Percentiles rank a stretch among this genome's conserved stretches.
Evolutionary conservation across 176 grass and related monocot genomes (phyloP).

Genomic region (Hyparrhenia diplandra): DNA sequence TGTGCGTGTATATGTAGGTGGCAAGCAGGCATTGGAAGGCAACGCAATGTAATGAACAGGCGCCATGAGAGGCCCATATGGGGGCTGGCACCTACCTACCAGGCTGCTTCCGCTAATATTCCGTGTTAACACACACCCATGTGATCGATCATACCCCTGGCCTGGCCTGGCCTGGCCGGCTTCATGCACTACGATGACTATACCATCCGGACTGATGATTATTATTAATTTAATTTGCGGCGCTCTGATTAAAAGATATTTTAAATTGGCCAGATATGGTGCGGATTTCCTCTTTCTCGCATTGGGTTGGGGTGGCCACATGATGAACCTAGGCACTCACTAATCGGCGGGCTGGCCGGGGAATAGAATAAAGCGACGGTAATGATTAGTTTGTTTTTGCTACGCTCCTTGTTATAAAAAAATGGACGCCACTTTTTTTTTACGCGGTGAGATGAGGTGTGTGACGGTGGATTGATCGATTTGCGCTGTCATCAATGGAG

Average conservation of each 20-base stretch:
- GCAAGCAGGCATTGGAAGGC: neutral
- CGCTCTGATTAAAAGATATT: no score
- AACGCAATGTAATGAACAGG: neutral
- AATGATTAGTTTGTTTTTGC: conserved; percentile 41
- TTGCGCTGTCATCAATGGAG: neutral
- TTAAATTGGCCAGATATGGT: neutral
- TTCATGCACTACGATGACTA: no score
- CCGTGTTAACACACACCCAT: conserved; percentile 8
- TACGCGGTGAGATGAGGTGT: neutral
- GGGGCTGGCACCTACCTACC: conserved; percentile 23
- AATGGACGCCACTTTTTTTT: neutral
- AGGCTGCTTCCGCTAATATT: conserved; percentile 43
- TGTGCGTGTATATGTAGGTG: conserved; percentile 29
- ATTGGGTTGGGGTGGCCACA: no score
- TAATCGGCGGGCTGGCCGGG: neutral
- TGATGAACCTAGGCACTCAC: neutral
- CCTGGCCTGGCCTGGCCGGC: neutral
- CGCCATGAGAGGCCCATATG: conserved; percentile 21
- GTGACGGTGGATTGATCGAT: no score
- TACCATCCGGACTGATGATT: no score
- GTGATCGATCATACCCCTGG: no score
- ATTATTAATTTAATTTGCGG: no score
- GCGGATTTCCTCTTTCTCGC: neutral
- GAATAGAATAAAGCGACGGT: conserved; percentile 27
- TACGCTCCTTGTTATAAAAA: no score